phyloP scores from a whole-genome alignment of 495 filamentous ascomycete genomes.

The Chlorociboria aeruginascens region DNA sequence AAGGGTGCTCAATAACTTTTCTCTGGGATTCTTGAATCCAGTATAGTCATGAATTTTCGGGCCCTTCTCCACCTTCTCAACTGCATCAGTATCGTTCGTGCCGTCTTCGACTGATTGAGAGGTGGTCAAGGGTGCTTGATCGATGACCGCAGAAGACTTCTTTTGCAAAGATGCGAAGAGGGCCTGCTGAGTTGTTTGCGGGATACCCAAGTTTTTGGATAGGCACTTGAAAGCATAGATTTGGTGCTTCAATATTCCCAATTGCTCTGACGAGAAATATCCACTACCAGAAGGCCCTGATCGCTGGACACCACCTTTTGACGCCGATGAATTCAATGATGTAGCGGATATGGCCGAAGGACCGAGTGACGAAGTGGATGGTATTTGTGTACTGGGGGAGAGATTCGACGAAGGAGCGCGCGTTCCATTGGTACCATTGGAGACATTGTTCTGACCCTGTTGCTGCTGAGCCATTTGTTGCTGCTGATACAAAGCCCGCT shows the following conservation, averaged over 20 bases:
- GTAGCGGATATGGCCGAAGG: slow-evolving; percentile 35
- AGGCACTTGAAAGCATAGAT: slow-evolving; percentile 75
- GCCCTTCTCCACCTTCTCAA: neutral
- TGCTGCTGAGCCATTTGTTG: slow-evolving; percentile 37
- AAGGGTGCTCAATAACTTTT: slow-evolving; percentile 45
- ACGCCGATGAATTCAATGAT: slow-evolving; percentile 27
- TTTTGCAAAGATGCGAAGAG: slow-evolving; percentile 61
- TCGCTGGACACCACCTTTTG: slow-evolving; percentile 17
- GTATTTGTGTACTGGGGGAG: slow-evolving; percentile 24
- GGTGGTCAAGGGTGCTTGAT: slow-evolving; percentile 44
- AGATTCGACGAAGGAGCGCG: slow-evolving; percentile 16
- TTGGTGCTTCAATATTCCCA: slow-evolving; percentile 59
- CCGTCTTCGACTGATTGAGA: slow-evolving; percentile 34
- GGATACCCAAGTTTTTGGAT: slow-evolving; percentile 68
- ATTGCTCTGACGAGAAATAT: slow-evolving; percentile 57
- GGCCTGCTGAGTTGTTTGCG: slow-evolving; percentile 57
- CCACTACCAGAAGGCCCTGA: slow-evolving; percentile 32
- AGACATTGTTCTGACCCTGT: slow-evolving; percentile 3
- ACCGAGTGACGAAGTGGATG: slow-evolving; percentile 24
- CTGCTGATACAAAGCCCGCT: slow-evolving; percentile 37
- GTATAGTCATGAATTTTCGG: slow-evolving; percentile 33
- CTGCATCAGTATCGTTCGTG: slow-evolving; percentile 17
- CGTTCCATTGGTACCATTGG: slow-evolving; percentile 42
- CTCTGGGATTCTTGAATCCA: slow-evolving; percentile 56
- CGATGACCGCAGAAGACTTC: slow-evolving; percentile 42